phyloP scores from a whole-genome alignment of 1,139 yeast species.

The Nadsonia starkeyi-henricii region DNA sequence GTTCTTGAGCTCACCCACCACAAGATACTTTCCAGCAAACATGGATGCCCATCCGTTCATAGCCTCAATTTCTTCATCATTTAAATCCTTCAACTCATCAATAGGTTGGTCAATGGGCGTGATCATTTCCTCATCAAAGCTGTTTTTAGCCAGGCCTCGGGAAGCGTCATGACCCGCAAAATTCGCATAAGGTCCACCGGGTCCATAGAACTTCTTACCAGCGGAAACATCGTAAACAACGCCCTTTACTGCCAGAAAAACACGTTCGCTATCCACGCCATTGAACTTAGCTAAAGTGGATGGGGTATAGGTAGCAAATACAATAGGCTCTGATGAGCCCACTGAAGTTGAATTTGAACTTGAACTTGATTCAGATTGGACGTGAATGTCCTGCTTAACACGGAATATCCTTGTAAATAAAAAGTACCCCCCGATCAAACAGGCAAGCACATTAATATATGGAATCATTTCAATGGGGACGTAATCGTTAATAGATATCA shows the following conservation, averaged over 20 bases:
- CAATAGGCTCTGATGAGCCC: constrained; percentile 38
- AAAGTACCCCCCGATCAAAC: not conserved
- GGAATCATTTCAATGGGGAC: not conserved
- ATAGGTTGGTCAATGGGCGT: constrained; percentile 38
- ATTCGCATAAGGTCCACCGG: constrained; percentile 89
- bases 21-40: constrained; percentile 47
- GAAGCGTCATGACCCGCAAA: constrained; percentile 97
- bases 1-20: constrained; percentile 21
- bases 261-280: constrained; percentile 62
- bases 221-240: constrained; percentile 73
- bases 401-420: not conserved
- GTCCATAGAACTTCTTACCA: constrained; percentile 85
- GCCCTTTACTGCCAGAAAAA: constrained; percentile 73
- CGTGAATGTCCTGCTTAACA: not conserved
- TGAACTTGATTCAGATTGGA: not conserved
- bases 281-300: constrained; percentile 56
- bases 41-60: constrained; percentile 75
- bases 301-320: constrained; percentile 75
- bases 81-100: constrained; percentile 52
- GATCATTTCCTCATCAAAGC: constrained; percentile 48
- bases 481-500: not conserved
- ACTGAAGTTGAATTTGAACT: not conserved
- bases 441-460: not conserved
- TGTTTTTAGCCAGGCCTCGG: constrained; percentile 80
- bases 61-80: constrained; percentile 47